Evolutionary conservation across 2,329 filamentous ascomycete species (phyloP).

Genomic region (Pseudocercospora fuligena): DNA sequence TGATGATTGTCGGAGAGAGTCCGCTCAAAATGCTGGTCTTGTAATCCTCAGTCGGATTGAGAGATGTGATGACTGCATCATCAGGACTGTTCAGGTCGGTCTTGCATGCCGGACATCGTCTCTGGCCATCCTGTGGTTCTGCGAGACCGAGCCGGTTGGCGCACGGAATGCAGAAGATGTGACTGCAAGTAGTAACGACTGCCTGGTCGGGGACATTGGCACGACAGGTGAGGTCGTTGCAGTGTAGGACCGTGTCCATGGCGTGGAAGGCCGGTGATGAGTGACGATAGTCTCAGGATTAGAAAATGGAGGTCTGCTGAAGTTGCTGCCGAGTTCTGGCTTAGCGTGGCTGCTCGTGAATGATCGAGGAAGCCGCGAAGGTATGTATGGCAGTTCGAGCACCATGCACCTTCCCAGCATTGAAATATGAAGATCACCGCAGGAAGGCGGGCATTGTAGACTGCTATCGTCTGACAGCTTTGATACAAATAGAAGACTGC

Average conservation of each 20-base stretch:
- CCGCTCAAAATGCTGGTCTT: slow-evolving; percentile 86
- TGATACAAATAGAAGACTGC: slow-evolving; percentile 7
- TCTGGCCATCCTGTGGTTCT: slow-evolving; percentile 54
- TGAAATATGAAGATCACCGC: not conserved
- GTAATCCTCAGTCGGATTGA: slow-evolving; percentile 85
- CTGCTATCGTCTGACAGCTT: not conserved
- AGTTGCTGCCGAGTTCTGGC: not conserved
- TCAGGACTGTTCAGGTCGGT: slow-evolving; percentile 71
- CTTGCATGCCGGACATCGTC: slow-evolving; percentile 77
- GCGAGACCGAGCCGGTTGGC: slow-evolving; percentile 69
- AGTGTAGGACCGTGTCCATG: slow-evolving; percentile 78
- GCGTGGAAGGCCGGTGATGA: not conserved
- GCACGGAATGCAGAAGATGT: slow-evolving; percentile 83
- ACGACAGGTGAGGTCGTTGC: slow-evolving; percentile 81
- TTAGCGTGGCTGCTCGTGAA: not conserved
- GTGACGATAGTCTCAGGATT: not conserved
- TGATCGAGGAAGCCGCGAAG: not conserved
- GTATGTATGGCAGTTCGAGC: not conserved
- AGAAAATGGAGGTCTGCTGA: not conserved
- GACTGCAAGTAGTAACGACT: slow-evolving; percentile 89
- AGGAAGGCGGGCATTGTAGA: not conserved
- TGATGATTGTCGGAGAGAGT: slow-evolving; percentile 76
- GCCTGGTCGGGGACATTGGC: slow-evolving; percentile 70
- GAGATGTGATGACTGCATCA: slow-evolving; percentile 71
- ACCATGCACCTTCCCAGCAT: not conserved